Percentiles rank a stretch among this genome's conserved stretches.
Conservation (phyloP, 1,284 basidiomycete genomes). For the Tilletiaria anomala region DNA sequence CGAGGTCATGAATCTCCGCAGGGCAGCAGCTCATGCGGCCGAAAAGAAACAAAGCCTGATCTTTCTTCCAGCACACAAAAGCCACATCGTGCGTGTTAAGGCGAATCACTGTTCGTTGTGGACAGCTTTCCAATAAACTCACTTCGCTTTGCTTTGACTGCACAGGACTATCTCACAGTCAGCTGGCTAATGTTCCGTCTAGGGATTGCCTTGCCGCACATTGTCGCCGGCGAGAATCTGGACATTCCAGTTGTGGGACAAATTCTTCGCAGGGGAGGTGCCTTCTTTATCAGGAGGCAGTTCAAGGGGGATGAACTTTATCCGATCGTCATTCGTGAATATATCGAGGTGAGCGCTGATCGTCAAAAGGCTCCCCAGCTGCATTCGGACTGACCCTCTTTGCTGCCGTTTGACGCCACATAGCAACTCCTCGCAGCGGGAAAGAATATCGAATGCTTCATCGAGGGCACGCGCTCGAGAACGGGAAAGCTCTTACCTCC, state of each 20-base stretch:
- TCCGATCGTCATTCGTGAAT: constrained; percentile 37
- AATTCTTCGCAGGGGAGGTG: constrained; percentile 38
- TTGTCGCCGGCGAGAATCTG: constrained; percentile 38
- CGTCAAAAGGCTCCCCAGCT: too few relatives aligned
- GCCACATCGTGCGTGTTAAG: too few relatives aligned
- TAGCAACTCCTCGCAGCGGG: constrained; percentile 36
- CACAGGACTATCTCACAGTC: constrained; percentile 28
- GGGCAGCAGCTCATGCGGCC: constrained; percentile 33
- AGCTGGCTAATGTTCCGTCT: constrained; percentile 37
- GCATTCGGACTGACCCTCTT: too few relatives aligned
- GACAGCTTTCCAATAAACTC: background rate
- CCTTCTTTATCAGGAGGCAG: constrained; percentile 39
- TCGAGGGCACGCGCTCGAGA: constrained; percentile 40
- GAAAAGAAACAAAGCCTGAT: constrained; percentile 37
- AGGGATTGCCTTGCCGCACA: constrained; percentile 39
- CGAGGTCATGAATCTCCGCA: constrained; percentile 29
- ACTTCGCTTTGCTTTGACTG: background rate
- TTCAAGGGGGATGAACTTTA: constrained; percentile 40
- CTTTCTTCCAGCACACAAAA: constrained; percentile 41
- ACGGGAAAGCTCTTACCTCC: constrained; percentile 41
- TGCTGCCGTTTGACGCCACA: constrained; percentile 39
- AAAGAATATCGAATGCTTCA: constrained; percentile 39
- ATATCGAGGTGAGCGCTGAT: constrained; percentile 7
- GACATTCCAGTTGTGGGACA: constrained; percentile 36
- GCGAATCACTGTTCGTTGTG: background rate